A percentile compares a stretch with the other conserved stretches of the same genome.
These are phyloP conservation scores for Populus hybrid DNA, from an alignment of 441 rosid genomes.

Conservation along the genomic window DNA sequence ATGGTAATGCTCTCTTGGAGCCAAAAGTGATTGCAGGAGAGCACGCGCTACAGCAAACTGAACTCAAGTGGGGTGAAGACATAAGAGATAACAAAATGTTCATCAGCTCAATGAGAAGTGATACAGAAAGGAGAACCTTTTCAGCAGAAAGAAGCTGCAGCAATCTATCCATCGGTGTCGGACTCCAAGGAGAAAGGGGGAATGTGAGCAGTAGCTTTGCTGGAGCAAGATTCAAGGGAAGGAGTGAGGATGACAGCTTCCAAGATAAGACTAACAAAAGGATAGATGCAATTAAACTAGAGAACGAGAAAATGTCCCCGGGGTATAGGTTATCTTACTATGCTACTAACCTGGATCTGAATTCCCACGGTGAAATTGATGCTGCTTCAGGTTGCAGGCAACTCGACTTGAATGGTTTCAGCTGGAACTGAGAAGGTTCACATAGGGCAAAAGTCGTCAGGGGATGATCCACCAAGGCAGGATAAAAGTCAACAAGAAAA, in stretches of 20 bases:
- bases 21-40: conserved; percentile 44
- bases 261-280: conserved; percentile 26
- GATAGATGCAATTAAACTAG: conserved; percentile 29
- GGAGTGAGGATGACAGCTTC: conserved; percentile 35
- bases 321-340: conserved; percentile 40
- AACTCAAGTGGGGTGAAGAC: conserved; percentile 57
- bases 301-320: conserved; percentile 24
- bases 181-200: conserved; percentile 49
- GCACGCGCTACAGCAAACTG: conserved; percentile 40
- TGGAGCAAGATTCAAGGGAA: conserved; percentile 42
- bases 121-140: conserved; percentile 44
- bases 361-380: conserved; percentile 56
- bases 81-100: conserved; percentile 44
- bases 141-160: conserved; percentile 40
- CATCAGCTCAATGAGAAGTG: conserved; percentile 38
- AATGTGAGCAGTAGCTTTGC: conserved; percentile 32
- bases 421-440: conserved; percentile 61
- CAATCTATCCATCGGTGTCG: conserved; percentile 60
- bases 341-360: conserved; percentile 68
- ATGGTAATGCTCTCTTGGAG: conserved; percentile 36
- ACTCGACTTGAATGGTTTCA: conserved; percentile 82
- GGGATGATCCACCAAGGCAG: too few relatives aligned
- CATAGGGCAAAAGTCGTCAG: conserved; percentile 5
- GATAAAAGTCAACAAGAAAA: conserved; percentile 10
- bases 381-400: conserved; percentile 55